Evolutionary conservation across 305 asterid species (phyloP), one percentile per base, ranked within the genome.

Genomic region (Rubia peregrina): DNA sequence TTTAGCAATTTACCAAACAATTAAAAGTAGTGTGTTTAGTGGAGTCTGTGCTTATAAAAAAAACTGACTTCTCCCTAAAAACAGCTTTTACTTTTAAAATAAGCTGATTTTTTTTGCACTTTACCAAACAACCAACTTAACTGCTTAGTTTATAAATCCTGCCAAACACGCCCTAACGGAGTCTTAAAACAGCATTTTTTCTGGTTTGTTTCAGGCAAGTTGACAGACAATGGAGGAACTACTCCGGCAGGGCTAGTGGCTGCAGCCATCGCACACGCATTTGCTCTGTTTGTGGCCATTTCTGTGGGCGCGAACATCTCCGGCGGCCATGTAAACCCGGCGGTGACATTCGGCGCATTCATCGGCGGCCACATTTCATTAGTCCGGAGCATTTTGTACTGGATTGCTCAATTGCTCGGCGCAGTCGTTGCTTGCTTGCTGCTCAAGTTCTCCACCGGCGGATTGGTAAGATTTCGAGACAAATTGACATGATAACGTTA

Each of bases 261-360:
- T 2, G 72, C 82, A 0, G 61, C 77, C 11, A 67, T 79, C 12
- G 80, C 83, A 12, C 79, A 75, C 9, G 79, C 75, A 36, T 75
- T 75, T 51, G 79, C 75, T 3, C 79, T 75, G 2, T 72, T 79
- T 2, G 83, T 79, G 55, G 83, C 83, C 2, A 69, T 79, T 16
- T 68, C 80, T 0, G 78, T 75, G 16, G 77, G 80, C 36, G 71
- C 74, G 9, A 79, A 79, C 59, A 75, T 72, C 14, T 79, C 83
- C 6, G 83, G 80, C 0, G 83, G 80, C 7, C 82, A 79, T 21
- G 82, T 75, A 0, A 79, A 79, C 59, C 75, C 79, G 10, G 79
- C 79, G 8, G 79, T 75, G 21, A 75, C 79, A 21, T 75, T 75
- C 46, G 79, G 79, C 5, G 79, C 79, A 62, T 70, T 75, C 61